Base-by-base conservation (phyloP, 495 filamentous ascomycete species). In the Penicillium manginii region DNA sequence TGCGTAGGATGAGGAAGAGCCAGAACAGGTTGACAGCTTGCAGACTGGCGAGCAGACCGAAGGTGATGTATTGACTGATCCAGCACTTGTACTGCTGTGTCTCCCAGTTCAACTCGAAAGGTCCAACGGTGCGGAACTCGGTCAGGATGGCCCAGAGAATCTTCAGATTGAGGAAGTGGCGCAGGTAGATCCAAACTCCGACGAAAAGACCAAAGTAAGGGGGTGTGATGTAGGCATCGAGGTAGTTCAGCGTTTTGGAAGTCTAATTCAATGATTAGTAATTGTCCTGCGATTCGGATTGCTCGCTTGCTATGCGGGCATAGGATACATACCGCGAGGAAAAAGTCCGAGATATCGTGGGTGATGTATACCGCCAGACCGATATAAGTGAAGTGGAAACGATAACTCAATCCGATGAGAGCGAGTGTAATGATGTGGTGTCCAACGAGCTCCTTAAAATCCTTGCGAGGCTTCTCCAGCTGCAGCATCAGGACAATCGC, bases 321-420 rank as follows among this genome's bases (percentile, higher is more conserved):
- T n/a, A 5, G 7, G 6, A 21, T 10, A 65, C 90, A 73, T 86
- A 94, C 91, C 19, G 96, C 96, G 15, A 98, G 81, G 85, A 98
- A 98, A 74, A 98, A 97, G 68, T 98, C 94, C 52, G 86, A 90
- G 60, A 98, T 90, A 63, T 98, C 94, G 67, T 96, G 92, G 19
- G 94, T 98, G 59, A 97, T 92, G 71, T 96, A 98, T 8, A 98
- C 93, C 29, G 91, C 93, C 39, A 98, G 69, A n/a, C 94, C 94
- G 78, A 98, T 96, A 72, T 96, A 93, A 9, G 94, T 94, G 73
- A 98, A 98, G 73, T 98, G 96, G 80, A 96, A 98, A 31, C 93
- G 88, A 73, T 98, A 98, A 78, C 91, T 96, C 69, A 92, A 73
- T 31, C 77, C 86, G 59, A 98, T 98, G 54, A 98, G 81, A n/a